Conservation (phyloP, 768 basidiomycete species). For the Favolaschia claudopus region DNA sequence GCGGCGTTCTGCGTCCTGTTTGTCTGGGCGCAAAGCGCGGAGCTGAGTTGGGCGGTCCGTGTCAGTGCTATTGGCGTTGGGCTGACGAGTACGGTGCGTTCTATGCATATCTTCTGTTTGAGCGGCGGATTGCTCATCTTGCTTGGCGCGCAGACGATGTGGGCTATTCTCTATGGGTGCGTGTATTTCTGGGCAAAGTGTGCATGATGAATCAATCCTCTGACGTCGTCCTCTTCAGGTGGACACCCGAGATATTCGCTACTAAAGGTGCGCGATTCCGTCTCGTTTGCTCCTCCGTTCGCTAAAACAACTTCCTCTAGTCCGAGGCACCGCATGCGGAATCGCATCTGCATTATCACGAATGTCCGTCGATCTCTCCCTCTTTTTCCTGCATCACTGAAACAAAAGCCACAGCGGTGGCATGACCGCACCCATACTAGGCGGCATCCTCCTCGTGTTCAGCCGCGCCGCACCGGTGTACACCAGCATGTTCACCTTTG, state of each 20-base stretch:
- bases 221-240: conserved; percentile 43
- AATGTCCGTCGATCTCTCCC: conserved; percentile 58
- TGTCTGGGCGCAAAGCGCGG: conserved; percentile 61
- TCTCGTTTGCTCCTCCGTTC: background rate
- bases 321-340: conserved; percentile 89
- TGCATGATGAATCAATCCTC: too few species aligned
- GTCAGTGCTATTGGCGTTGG: conserved; percentile 53
- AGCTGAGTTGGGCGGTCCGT: conserved; percentile 72
- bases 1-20: conserved; percentile 79
- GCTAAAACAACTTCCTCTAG: conserved; percentile 38
- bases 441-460: conserved; percentile 74
- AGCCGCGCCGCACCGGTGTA: conserved; percentile 79
- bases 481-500: conserved; percentile 71
- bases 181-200: conserved; percentile 19
- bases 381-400: background rate
- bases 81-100: conserved; percentile 71
- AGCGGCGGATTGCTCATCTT: background rate
- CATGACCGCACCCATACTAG: conserved; percentile 86
- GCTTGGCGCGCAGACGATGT: conserved; percentile 69
- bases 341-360: conserved; percentile 87
- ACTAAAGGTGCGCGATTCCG: conserved; percentile 62
- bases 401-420: conserved; percentile 66
- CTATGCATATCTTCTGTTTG: background rate
- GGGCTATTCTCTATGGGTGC: conserved; percentile 83
- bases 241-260: conserved; percentile 89